Evolutionary conservation across 2,329 filamentous ascomycete genomes (phyloP).

Genomic region (Metarhizium humberi): DNA sequence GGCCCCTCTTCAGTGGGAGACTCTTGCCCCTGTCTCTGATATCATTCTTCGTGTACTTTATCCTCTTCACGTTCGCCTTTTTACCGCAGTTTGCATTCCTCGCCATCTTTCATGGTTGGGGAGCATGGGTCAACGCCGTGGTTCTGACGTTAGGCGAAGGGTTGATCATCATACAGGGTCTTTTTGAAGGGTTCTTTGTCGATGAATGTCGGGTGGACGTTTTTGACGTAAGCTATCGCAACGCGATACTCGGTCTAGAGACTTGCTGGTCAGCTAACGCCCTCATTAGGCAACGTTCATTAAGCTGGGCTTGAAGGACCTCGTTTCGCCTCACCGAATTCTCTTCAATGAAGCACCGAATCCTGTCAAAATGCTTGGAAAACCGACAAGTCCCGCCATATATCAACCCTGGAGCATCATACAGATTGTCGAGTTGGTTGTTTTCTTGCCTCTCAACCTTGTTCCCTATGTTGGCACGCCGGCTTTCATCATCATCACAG

Average conservation of each 20-base stretch:
- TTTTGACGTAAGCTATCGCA: slow-evolving; percentile 58
- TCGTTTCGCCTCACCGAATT: slow-evolving; percentile 58
- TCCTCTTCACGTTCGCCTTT: slow-evolving; percentile 83
- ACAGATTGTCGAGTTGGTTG: slow-evolving; percentile 79
- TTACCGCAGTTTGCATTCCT: slow-evolving; percentile 84
- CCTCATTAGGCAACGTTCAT: slow-evolving; percentile 55
- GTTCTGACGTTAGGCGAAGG: slow-evolving; percentile 82
- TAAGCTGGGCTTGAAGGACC: slow-evolving; percentile 58
- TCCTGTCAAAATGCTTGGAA: slow-evolving; percentile 72
- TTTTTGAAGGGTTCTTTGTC: slow-evolving; percentile 76
- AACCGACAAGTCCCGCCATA: slow-evolving; percentile 64
- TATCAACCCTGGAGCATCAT: slow-evolving; percentile 85
- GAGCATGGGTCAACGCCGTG: slow-evolving; percentile 83
- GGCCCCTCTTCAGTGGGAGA: slow-evolving; percentile 68
- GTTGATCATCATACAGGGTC: slow-evolving; percentile 55
- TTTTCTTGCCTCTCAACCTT: slow-evolving; percentile 76
- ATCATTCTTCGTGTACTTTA: slow-evolving; percentile 71
- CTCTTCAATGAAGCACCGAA: slow-evolving; percentile 59
- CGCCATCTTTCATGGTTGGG: slow-evolving; percentile 76
- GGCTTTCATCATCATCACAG: slow-evolving; percentile 80
- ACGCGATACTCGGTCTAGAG: not conserved
- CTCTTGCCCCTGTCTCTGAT: slow-evolving; percentile 75
- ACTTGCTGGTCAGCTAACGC: not conserved
- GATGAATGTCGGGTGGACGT: slow-evolving; percentile 71
- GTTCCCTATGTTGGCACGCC: slow-evolving; percentile 76